Evolutionary conservation across 208 protist species (phyloP).

Genomic region (Leishmania major): DNA sequence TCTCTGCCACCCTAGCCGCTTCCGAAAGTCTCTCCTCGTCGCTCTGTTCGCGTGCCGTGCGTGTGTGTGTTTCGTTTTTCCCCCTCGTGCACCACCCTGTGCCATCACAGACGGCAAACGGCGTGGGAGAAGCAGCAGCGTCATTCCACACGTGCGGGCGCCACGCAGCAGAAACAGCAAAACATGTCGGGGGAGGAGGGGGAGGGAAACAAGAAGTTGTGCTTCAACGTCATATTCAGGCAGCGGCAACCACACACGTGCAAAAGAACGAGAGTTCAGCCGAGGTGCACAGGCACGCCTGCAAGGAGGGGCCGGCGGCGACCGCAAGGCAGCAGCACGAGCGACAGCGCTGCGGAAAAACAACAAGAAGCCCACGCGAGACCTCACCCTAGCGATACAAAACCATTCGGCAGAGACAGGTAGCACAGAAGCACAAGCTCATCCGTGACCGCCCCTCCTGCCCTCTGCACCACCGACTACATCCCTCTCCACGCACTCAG

Average conservation of each 20-base stretch:
- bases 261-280: neutral
- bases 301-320: neutral
- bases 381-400: neutral
- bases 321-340: neutral
- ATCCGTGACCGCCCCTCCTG: neutral
- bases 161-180: neutral
- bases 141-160: neutral
- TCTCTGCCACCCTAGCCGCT: too few species aligned
- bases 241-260: neutral
- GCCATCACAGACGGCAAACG: neutral
- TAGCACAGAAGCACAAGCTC: neutral
- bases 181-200: neutral
- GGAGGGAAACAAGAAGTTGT: neutral
- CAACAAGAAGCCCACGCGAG: neutral
- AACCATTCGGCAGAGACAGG: neutral
- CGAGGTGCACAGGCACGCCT: neutral
- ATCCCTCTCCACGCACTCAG: constrained; percentile 15
- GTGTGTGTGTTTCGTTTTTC: neutral
- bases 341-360: neutral
- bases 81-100: neutral
- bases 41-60: neutral
- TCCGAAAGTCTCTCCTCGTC: neutral
- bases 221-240: neutral
- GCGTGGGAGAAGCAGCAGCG: neutral
- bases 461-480: too few species aligned